A percentile compares a stretch with the other conserved stretches of the same genome.
Evolutionary conservation across 805 yeast genomes (phyloP).

Genomic region (Ogataea glucozyma): DNA sequence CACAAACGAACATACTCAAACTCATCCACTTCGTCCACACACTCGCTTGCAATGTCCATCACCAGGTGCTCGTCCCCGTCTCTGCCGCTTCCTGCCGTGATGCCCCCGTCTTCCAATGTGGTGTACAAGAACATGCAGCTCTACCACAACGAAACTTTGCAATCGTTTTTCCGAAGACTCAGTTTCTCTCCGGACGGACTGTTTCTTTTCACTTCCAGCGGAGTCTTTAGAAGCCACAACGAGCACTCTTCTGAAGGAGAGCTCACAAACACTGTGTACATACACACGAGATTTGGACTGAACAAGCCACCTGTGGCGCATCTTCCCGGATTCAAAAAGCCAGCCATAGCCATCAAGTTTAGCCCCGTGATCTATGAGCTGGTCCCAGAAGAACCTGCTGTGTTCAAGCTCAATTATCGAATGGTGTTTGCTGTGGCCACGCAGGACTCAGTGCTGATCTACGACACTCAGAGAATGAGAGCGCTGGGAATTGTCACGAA

Average conservation of each 20-base stretch:
- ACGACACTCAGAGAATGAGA: slow-evolving; percentile 68
- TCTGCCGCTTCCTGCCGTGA: slow-evolving; percentile 49
- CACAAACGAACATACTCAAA: slow-evolving; percentile 46
- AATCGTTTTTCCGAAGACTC: slow-evolving; percentile 86
- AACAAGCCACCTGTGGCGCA: slow-evolving; percentile 72
- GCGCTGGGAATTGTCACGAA: slow-evolving; percentile 78
- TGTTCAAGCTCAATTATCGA: slow-evolving; percentile 67
- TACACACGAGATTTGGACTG: slow-evolving; percentile 72
- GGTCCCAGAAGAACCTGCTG: slow-evolving; percentile 21
- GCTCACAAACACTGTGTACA: slow-evolving; percentile 66
- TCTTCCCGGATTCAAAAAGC: slow-evolving; percentile 76
- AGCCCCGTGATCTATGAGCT: slow-evolving; percentile 63
- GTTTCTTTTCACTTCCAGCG: slow-evolving; percentile 75
- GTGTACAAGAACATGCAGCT: slow-evolving; percentile 45
- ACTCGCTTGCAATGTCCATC: slow-evolving; percentile 31
- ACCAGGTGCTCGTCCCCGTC: slow-evolving; percentile 32
- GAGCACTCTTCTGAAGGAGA: no score
- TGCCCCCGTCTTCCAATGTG: slow-evolving; percentile 36
- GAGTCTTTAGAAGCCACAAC: slow-evolving; percentile 47
- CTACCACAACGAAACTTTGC: slow-evolving; percentile 84
- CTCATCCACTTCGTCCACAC: slow-evolving; percentile 37
- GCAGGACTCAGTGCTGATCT: slow-evolving; percentile 76
- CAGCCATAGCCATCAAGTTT: slow-evolving; percentile 81
- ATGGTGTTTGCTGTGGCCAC: slow-evolving; percentile 93
- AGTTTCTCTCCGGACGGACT: slow-evolving; percentile 90